These are phyloP conservation scores for Aspergillus bertholletiae DNA, from an alignment of 495 filamentous ascomycete species.

Conservation along the genomic window DNA sequence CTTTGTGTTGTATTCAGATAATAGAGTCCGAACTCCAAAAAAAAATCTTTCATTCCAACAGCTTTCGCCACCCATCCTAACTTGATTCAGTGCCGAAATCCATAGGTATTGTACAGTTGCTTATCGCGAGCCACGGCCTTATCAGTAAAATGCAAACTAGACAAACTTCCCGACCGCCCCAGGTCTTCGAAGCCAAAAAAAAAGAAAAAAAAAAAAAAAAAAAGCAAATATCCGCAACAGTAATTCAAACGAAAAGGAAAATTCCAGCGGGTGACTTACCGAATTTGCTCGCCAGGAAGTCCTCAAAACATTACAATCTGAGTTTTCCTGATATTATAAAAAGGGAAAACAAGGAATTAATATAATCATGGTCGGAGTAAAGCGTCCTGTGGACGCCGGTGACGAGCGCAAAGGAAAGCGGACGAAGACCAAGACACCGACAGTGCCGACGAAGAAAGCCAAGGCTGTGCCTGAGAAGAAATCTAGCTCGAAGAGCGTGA, in stretches of 20 bases:
- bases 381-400: constrained; percentile 38
- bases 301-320: background rate
- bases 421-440: constrained; percentile 38
- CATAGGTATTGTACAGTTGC: background rate
- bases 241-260: constrained; percentile 13
- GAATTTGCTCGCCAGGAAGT: background rate
- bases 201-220: constrained; percentile 31
- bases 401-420: constrained; percentile 49
- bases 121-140: constrained; percentile 14
- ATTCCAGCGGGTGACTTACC: constrained; percentile 9
- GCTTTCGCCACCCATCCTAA: constrained; percentile 4
- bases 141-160: constrained; percentile 29
- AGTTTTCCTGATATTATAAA: background rate
- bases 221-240: constrained; percentile 28
- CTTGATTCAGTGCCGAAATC: too few species aligned
- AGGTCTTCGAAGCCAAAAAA: constrained; percentile 25
- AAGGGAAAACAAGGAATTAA: constrained; percentile 7
- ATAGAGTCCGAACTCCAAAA: background rate
- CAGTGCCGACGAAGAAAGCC: constrained; percentile 32
- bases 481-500: constrained; percentile 22
- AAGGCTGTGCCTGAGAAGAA: constrained; percentile 34
- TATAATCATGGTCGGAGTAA: constrained; percentile 40
- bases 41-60: background rate
- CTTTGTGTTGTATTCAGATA: constrained; percentile 3
- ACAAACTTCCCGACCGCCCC: constrained; percentile 28